Conservation (phyloP, 768 basidiomycete species). For the Hemileccinum impolitum region DNA sequence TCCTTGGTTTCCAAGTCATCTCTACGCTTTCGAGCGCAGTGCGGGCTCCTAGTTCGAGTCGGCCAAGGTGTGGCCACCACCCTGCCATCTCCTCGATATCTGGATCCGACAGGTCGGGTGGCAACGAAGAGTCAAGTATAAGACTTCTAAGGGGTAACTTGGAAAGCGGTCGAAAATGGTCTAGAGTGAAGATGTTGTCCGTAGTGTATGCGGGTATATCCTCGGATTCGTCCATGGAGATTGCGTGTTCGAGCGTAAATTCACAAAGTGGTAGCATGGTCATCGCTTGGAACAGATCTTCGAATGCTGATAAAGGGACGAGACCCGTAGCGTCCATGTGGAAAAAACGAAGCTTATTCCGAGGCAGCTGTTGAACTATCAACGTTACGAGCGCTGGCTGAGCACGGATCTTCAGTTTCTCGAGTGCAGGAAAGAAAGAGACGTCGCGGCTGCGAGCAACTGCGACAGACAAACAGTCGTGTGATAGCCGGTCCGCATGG, state of each 20-base stretch:
- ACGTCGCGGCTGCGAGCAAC: not conserved
- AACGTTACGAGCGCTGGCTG: conserved; percentile 32
- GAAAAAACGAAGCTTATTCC: conserved; percentile 33
- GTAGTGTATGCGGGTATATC: conserved; percentile 19
- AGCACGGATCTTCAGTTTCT: conserved; percentile 40
- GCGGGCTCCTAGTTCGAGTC: conserved; percentile 39
- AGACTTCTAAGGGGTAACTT: conserved; percentile 35
- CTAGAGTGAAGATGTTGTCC: conserved; percentile 22
- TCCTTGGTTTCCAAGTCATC: conserved; percentile 16
- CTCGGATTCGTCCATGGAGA: conserved; percentile 30
- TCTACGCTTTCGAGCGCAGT: conserved; percentile 24
- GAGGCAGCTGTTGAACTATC: conserved; percentile 34
- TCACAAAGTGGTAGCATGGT: conserved; percentile 32
- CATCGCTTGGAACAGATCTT: conserved; percentile 32
- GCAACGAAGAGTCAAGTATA: conserved; percentile 39
- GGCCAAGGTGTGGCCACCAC: conserved; percentile 45
- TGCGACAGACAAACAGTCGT: conserved; percentile 16
- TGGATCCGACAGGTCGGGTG: conserved; percentile 36
- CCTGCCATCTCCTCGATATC: conserved; percentile 36
- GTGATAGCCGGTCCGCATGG: conserved; percentile 39
- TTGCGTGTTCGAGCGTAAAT: conserved; percentile 41
- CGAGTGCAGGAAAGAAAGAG: conserved; percentile 35
- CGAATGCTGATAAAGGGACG: conserved; percentile 31
- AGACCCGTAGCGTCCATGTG: conserved; percentile 37
- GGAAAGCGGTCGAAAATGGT: conserved; percentile 35